Evolutionary conservation across 306 rosid genomes (phyloP).

Genomic region (Astragalus membranaceus): DNA sequence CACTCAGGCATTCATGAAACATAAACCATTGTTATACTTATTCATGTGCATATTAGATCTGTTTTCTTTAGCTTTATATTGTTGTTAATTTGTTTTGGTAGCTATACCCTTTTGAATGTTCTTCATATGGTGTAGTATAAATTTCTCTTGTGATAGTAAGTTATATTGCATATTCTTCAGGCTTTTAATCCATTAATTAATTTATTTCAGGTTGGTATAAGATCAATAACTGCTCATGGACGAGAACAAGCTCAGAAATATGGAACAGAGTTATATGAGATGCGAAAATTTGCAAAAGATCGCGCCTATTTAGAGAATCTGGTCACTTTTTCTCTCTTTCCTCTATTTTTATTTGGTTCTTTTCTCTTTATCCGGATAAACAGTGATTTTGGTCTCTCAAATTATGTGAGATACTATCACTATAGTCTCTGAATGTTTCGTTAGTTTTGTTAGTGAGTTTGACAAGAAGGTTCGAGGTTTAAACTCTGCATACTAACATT

Average conservation of each 20-base stretch:
- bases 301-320: slow-evolving; percentile 52
- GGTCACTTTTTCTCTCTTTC: slow-evolving; percentile 33
- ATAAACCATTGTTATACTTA: neutral
- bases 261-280: slow-evolving; percentile 75
- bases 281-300: slow-evolving; percentile 68
- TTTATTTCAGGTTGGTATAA: slow-evolving; percentile 63
- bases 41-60: too few species aligned
- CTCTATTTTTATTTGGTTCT: neutral
- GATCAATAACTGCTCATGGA: slow-evolving; percentile 73
- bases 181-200: neutral
- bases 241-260: slow-evolving; percentile 65
- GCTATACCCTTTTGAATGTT: too few species aligned
- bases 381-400: too few species aligned
- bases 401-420: too few species aligned
- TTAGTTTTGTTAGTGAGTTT: too few species aligned
- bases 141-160: neutral
- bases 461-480: too few species aligned
- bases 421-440: too few species aligned
- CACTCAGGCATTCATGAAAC: neutral
- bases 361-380: neutral
- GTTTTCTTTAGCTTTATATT: too few species aligned
- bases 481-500: too few species aligned
- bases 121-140: neutral
- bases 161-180: neutral
- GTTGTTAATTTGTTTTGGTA: too few species aligned